These are phyloP conservation scores for Cephaloascus fragrans DNA, from an alignment of 805 yeast species.

Conservation along the genomic window DNA sequence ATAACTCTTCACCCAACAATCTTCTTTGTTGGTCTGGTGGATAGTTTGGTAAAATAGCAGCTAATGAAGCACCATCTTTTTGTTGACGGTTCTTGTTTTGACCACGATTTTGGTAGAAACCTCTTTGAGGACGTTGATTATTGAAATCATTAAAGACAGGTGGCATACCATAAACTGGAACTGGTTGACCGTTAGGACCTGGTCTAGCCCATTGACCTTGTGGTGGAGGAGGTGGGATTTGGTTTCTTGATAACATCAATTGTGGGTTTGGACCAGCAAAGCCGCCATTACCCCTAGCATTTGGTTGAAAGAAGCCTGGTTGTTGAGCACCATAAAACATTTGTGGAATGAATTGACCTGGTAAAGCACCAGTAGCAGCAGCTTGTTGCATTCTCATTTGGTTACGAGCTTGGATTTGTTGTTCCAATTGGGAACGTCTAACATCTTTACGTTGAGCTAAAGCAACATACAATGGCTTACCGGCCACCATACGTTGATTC, in stretches of 20 bases:
- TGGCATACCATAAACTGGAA: conserved; percentile 76
- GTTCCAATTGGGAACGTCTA: conserved; percentile 93
- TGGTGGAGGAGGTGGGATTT: conserved; percentile 52
- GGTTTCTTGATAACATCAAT: conserved; percentile 67
- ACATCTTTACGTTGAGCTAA: conserved; percentile 98
- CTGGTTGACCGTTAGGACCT: conserved; percentile 81
- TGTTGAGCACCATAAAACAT: conserved; percentile 75
- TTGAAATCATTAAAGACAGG: conserved; percentile 60
- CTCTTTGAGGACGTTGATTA: conserved; percentile 21
- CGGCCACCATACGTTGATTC: conserved; percentile 92
- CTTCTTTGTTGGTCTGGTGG: conserved; percentile 94
- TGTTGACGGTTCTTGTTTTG: conserved; percentile 16
- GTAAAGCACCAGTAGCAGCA: conserved; percentile 77
- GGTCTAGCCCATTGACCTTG: conserved; percentile 61
- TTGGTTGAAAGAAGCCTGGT: conserved; percentile 78
- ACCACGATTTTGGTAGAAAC: conserved; percentile 37
- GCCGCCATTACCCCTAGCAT: conserved; percentile 67
- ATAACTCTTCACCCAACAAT: conserved; percentile 94
- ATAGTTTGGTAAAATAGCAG: conserved; percentile 49
- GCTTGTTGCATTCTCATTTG: conserved; percentile 98
- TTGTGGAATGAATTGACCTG: conserved; percentile 82
- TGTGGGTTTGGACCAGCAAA: conserved; percentile 76
- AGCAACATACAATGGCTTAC: conserved; percentile 97
- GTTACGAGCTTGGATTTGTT: conserved; percentile 96
- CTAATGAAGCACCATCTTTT: conserved; percentile 39